Evolutionary conservation across 2,329 filamentous ascomycete species (phyloP), one percentile per base, ranked within the genome.

Genomic region (Aspergillus sp.): DNA sequence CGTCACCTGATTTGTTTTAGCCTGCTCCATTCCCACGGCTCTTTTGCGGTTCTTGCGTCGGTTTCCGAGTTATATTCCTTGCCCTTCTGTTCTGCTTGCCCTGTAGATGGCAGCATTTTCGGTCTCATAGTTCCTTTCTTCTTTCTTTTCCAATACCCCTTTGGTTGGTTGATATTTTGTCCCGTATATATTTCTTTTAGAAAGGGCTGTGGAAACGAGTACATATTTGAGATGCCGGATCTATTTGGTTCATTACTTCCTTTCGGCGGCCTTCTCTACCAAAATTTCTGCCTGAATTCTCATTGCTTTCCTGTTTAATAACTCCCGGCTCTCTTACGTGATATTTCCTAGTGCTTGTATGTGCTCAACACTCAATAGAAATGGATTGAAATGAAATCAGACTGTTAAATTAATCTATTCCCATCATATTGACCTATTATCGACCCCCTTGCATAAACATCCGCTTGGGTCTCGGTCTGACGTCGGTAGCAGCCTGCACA

Each of bases 121-220:
- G 33, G 41, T 48, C 33, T 47, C 20, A 27, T 47, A n/a, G 34
- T n/a, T 37, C 33, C 20, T 47, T 47, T 6, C 15, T 47, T 37
- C 8, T 15, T 33, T 40, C 20, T 40, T 56, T 61, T 57, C 37
- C 64, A 56, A 52, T 52, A 52, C 55, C 51, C 51, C 44, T 47
- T 50, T 34, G 24, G 24, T 47, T 34, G 22, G 19, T 40, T 24
- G 34, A 22, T 40, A 12, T 50, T 24, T 37, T 20, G n/a, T 40
- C 15, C 33, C 24, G 33, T 48, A 53, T n/a, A 46, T 46, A 46
- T 54, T 47, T 33, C 5, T 41, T 20, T 30, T 27, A 13, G 12
- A 44, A 34, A 45, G 24, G 40, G 24, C 40, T 37, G 17, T 45
- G 22, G 13, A 42, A 34, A 40, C 30, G 50, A 42, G 50, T 52